phyloP scores from a whole-genome alignment of 345 rosid species.

The Psidium guajava region DNA sequence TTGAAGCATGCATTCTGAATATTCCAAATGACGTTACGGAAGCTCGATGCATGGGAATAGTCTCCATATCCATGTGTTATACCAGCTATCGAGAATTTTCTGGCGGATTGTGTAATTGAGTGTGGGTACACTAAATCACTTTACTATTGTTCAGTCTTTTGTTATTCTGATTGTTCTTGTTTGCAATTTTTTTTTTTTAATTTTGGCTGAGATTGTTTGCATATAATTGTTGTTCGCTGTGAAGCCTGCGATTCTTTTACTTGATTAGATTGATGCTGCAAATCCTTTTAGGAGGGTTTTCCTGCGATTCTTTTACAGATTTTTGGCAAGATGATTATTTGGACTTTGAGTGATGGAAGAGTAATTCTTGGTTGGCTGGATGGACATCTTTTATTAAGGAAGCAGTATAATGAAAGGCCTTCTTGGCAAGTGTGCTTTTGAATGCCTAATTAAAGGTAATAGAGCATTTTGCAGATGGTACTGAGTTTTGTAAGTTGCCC shows the following conservation, averaged over 20 bases:
- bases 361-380: no score
- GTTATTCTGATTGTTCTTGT: not conserved
- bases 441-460: conserved; percentile 51
- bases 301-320: not conserved
- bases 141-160: not conserved
- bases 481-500: conserved; percentile 82
- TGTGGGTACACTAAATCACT: not conserved
- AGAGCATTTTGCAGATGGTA: conserved; percentile 89
- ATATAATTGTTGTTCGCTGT: not conserved
- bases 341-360: no score
- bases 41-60: no score
- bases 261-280: not conserved
- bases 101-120: not conserved
- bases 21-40: no score
- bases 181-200: not conserved
- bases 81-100: not conserved
- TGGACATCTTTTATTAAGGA: no score
- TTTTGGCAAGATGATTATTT: no score
- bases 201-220: not conserved
- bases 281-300: not conserved
- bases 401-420: no score
- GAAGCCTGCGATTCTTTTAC: not conserved
- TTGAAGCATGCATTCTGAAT: no score
- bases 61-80: no score
- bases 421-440: not conserved